Evolutionary conservation across 1,139 yeast genomes (phyloP), one percentile per base, ranked within the genome.

Genomic region (Candida glucosophila): DNA sequence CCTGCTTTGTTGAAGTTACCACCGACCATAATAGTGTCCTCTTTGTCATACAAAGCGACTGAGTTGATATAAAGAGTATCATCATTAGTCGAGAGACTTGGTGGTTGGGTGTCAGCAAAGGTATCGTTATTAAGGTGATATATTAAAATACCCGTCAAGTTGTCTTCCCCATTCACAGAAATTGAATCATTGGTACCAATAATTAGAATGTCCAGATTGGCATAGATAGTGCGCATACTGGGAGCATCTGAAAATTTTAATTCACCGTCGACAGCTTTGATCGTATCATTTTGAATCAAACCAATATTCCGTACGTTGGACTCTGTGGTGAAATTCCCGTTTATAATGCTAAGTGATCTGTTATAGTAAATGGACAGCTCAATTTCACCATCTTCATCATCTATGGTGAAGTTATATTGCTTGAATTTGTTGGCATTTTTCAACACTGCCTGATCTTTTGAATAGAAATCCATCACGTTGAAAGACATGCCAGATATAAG

Each of bases 1-100:
- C 81, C 77, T 3, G 80, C 78, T 19, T 59, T 50, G 16, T 64
- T 66, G 42, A 83, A 83, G 24, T 73, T 61, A 12, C 98, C 98
- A 25, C 83, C 95, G 7, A 83, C 80, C 20, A 85, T 58, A 12
- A 86, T 48, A 14, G 67, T 60, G 14, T 63, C 47, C 6, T 61
- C 61, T 17, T 56, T 53, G 18, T 73, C 77, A 35, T 70, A 66
- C 29, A 65, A 59, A 3, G 67, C 72, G 32, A 82, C 51, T 3
- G 78, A 52, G 29, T 68, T 71, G 6, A 82, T 69, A 20, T 45
- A 39, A 3, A 69, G 56, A 9, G 49, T 22, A 14, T 39, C 25
- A 32, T 43, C 50, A 37, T 43, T 33, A 29, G 35, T 34, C 3
- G 58, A 44, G 20, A 67, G 50, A 22, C 43, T 50, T 0, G 70